Evolutionary conservation across 495 filamentous ascomycete genomes (phyloP).

Genomic region (Aspergillus incahuasiensis): DNA sequence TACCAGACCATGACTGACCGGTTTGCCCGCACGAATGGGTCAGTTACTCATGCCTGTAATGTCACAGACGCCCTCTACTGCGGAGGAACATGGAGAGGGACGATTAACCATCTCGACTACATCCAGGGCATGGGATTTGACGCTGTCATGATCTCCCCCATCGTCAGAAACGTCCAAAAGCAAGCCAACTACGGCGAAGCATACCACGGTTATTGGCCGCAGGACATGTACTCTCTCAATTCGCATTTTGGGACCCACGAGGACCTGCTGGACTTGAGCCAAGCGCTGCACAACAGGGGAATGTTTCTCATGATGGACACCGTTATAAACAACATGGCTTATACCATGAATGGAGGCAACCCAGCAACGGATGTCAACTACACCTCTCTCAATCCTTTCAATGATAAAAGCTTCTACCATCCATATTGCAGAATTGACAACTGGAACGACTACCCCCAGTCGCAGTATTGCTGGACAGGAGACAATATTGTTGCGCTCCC

Average conservation of each 20-base stretch:
- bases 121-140: constrained; percentile 77
- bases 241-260: constrained; percentile 58
- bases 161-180: constrained; percentile 57
- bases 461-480: constrained; percentile 57
- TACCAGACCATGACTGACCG: constrained; percentile 77
- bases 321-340: constrained; percentile 72
- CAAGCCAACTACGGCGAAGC: constrained; percentile 47
- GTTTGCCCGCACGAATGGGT: constrained; percentile 64
- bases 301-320: constrained; percentile 77
- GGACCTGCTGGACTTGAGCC: constrained; percentile 59
- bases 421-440: constrained; percentile 57
- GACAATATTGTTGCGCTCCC: constrained; percentile 56
- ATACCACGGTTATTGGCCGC: constrained; percentile 75
- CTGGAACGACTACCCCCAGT: constrained; percentile 52
- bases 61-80: constrained; percentile 54
- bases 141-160: constrained; percentile 77
- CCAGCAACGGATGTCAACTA: constrained; percentile 59
- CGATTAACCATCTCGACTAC: constrained; percentile 54
- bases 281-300: constrained; percentile 54
- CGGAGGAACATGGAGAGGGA: constrained; percentile 70
- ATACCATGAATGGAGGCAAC: constrained; percentile 39
- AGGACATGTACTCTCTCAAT: constrained; percentile 63
- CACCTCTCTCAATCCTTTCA: constrained; percentile 59
- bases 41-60: constrained; percentile 45
- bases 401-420: constrained; percentile 60